phyloP scores from a whole-genome alignment of 2,329 filamentous ascomycete species.

The Hymenotorrendiella dingleyae region DNA sequence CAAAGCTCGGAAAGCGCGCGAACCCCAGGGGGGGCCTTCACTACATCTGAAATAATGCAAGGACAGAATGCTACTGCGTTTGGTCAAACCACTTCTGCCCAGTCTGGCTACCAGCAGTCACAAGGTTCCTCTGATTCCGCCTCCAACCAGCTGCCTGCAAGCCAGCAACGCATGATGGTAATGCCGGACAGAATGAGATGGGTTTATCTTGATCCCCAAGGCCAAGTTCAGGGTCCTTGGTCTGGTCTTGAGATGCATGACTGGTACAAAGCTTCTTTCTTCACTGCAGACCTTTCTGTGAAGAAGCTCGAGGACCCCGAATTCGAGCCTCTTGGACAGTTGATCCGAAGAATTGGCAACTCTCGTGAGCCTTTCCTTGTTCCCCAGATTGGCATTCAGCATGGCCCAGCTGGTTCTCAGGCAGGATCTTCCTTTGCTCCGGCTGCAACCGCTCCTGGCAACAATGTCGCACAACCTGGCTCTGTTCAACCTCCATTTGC shows the following conservation, averaged over 20 bases:
- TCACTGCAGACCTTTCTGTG: constrained; percentile 87
- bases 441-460: constrained; percentile 31
- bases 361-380: constrained; percentile 96
- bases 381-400: constrained; percentile 90
- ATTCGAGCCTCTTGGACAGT: constrained; percentile 89
- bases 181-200: constrained; percentile 99
- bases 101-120: constrained; percentile 27
- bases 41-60: constrained; percentile 23
- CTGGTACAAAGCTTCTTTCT: constrained; percentile 99
- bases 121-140: constrained; percentile 41
- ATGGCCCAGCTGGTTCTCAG: constrained; percentile 62
- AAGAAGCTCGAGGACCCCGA: constrained; percentile 92
- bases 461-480: constrained; percentile 43
- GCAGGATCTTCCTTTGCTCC: constrained; percentile 30
- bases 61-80: constrained; percentile 22
- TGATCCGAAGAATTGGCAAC: constrained; percentile 93
- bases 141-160: constrained; percentile 60
- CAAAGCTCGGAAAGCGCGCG: constrained; percentile 15
- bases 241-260: constrained; percentile 98
- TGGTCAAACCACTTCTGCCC: constrained; percentile 23
- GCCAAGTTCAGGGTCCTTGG: constrained; percentile 87
- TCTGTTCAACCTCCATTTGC: constrained; percentile 83
- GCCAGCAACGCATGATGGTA: constrained; percentile 83
- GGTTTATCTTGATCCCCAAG: constrained; percentile 95
- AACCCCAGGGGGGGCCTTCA: constrained; percentile 22